Conservation (phyloP, 768 basidiomycete genomes). For the Hypholoma fasciculare region DNA sequence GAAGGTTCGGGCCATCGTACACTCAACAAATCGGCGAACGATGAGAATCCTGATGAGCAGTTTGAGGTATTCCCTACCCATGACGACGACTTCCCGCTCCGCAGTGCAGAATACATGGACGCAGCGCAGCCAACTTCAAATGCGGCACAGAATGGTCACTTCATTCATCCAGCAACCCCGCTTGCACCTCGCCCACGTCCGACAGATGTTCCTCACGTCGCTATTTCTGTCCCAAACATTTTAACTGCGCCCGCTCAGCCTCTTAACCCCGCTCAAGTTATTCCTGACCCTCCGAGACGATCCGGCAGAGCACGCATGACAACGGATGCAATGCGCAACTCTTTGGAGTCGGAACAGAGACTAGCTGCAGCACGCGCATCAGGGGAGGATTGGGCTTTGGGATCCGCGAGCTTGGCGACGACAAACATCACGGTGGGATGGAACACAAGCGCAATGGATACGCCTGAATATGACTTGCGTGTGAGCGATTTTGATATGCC, state of each 20-base stretch:
- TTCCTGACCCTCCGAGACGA: neutral
- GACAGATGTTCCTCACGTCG: neutral
- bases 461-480: neutral
- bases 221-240: no score
- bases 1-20: slow-evolving; percentile 17
- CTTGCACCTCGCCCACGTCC: neutral
- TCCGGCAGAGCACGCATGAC: neutral
- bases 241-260: no score
- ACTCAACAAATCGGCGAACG: neutral
- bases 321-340: neutral
- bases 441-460: neutral
- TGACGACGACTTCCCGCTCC: neutral
- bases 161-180: neutral
- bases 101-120: neutral
- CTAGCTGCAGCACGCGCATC: neutral
- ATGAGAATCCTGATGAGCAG: neutral
- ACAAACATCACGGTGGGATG: neutral
- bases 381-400: neutral
- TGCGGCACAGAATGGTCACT: neutral
- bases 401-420: neutral
- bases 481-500: neutral
- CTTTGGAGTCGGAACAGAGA: neutral
- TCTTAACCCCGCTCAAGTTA: no score
- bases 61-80: slow-evolving; percentile 2
- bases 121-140: no score